Evolutionary conservation across 345 rosid species (phyloP).

Genomic region (rapeseed (Brassica napus)): DNA sequence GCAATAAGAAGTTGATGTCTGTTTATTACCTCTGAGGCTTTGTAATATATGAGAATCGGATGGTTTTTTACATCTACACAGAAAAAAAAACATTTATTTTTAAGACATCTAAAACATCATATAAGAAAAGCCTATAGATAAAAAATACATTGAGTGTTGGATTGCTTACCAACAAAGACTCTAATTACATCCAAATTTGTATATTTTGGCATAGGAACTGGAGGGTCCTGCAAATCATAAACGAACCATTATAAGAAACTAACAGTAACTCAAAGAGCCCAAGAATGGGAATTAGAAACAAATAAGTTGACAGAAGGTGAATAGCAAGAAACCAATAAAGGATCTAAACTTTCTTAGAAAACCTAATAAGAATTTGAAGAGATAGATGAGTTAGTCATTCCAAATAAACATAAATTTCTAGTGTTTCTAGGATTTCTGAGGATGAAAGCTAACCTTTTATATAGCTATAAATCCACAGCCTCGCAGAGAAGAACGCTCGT

Average conservation of each 20-base stretch:
- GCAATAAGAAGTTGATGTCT: neutral
- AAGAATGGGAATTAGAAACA: too few relatives aligned
- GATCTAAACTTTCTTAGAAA: too few relatives aligned
- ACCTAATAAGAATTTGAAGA: too few relatives aligned
- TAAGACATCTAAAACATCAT: slow-evolving; percentile 5
- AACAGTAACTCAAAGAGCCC: neutral
- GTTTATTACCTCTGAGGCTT: slow-evolving; percentile 64
- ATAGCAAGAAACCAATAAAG: too few relatives aligned
- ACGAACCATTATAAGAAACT: neutral
- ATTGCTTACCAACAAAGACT: slow-evolving; percentile 61
- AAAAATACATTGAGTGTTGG: neutral
- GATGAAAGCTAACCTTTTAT: too few relatives aligned
- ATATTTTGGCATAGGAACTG: too few relatives aligned
- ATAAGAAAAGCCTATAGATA: slow-evolving; percentile 4
- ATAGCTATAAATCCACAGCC: too few relatives aligned
- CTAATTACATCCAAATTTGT: slow-evolving; percentile 59
- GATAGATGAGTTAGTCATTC: too few relatives aligned
- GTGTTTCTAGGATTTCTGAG: too few relatives aligned
- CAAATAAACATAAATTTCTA: too few relatives aligned
- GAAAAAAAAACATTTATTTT: neutral
- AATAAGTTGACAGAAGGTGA: too few relatives aligned
- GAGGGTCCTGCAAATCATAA: neutral
- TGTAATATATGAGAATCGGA: slow-evolving; percentile 86
- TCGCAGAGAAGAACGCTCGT: slow-evolving; percentile 50
- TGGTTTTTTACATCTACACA: slow-evolving; percentile 66